phyloP scores from a whole-genome alignment of 2,329 filamentous ascomycete genomes.

The Trichoderma lentiforme region DNA sequence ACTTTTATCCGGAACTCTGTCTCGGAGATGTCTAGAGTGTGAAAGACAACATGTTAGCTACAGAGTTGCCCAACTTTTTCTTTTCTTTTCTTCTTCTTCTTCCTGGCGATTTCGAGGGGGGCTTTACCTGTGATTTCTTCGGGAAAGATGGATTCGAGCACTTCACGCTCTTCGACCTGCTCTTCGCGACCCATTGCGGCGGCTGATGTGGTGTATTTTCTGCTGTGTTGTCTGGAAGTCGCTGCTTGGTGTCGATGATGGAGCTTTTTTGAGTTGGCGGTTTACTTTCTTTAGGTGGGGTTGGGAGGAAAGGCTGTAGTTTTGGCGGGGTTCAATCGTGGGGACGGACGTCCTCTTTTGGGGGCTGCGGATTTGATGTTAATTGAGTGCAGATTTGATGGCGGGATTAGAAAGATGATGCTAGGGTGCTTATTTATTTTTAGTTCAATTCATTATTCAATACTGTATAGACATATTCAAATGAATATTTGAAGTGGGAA shows the following conservation, averaged over 20 bases:
- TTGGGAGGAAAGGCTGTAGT: conserved; percentile 13
- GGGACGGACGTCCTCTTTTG: neutral
- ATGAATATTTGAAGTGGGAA: neutral
- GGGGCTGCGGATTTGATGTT: neutral
- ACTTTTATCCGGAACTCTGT: conserved; percentile 85
- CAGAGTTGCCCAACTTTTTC: too few relatives aligned
- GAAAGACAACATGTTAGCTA: neutral
- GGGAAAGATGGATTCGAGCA: conserved; percentile 96
- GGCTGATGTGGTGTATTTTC: neutral
- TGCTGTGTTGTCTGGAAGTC: neutral
- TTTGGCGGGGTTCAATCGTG: conserved; percentile 29
- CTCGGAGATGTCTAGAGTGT: conserved; percentile 73
- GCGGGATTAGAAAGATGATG: neutral
- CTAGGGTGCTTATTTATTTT: neutral
- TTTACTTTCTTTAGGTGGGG: conserved; percentile 24
- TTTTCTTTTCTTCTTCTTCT: neutral
- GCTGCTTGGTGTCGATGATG: neutral
- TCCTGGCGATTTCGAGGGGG: neutral
- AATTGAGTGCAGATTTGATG: neutral
- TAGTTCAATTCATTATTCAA: neutral
- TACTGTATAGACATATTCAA: neutral
- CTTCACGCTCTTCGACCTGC: conserved; percentile 91
- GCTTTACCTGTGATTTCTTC: conserved; percentile 85
- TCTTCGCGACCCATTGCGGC: conserved; percentile 70
- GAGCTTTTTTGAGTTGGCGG: neutral